Evolutionary conservation across 2,329 filamentous ascomycete genomes (phyloP).

Genomic region (Truncatella angustata): DNA sequence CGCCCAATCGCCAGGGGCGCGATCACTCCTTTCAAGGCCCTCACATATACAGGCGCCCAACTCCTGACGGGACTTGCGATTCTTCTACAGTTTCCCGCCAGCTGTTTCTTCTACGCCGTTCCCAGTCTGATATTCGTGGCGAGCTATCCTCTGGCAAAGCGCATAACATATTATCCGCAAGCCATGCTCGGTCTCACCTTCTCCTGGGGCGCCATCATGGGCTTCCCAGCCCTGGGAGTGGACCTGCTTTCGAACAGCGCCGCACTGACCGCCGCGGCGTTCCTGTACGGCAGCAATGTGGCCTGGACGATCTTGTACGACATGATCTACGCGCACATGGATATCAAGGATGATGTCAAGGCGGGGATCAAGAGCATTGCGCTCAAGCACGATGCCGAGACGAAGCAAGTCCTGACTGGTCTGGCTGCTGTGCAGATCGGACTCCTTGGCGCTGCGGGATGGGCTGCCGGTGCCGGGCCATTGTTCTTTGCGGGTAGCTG

Average conservation of each 20-base stretch:
- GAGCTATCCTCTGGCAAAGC: constrained; percentile 78
- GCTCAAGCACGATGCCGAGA: constrained; percentile 72
- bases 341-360: constrained; percentile 81
- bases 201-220: constrained; percentile 86
- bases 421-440: constrained; percentile 68
- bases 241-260: constrained; percentile 65
- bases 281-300: constrained; percentile 74
- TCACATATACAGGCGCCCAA: constrained; percentile 73
- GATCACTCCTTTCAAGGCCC: constrained; percentile 67
- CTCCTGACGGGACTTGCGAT: constrained; percentile 71
- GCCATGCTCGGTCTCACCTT: constrained; percentile 81
- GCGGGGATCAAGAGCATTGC: constrained; percentile 89
- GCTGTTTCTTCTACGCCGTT: constrained; percentile 75
- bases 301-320: constrained; percentile 89
- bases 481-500: constrained; percentile 67
- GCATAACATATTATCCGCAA: constrained; percentile 85
- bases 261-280: constrained; percentile 64
- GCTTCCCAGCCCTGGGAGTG: constrained; percentile 78
- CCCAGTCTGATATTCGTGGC: constrained; percentile 73
- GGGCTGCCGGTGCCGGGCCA: constrained; percentile 66
- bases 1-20: constrained; percentile 81
- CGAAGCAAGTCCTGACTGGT: constrained; percentile 71
- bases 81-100: constrained; percentile 70
- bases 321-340: constrained; percentile 93
- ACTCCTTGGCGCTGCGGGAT: constrained; percentile 68